These are phyloP conservation scores for Brachypodium distachyon DNA, from an alignment of 202 grass and related monocot genomes.

Conservation along the genomic window DNA sequence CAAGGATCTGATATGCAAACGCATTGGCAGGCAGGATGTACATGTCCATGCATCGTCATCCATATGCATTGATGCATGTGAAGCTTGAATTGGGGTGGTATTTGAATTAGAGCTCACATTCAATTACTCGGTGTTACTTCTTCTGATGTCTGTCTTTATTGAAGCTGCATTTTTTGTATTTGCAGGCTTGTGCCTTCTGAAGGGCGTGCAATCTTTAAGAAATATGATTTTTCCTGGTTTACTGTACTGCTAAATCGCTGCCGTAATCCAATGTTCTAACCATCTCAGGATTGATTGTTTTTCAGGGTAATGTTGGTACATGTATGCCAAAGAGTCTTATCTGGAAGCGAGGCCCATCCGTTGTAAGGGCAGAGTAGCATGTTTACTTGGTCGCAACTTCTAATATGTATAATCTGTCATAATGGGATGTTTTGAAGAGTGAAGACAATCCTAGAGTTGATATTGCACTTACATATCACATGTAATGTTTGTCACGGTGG, in stretches of 20 bases:
- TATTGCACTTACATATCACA: not conserved
- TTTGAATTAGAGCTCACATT: constrained; percentile 27
- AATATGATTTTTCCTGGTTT: constrained; percentile 4
- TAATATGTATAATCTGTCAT: not conserved
- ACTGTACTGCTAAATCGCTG: not conserved
- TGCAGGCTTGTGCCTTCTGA: constrained; percentile 45
- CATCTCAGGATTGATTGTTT: not conserved
- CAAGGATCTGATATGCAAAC: constrained; percentile 27
- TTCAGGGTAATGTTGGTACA: not conserved
- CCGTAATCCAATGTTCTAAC: not conserved
- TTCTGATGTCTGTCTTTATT: constrained; percentile 28
- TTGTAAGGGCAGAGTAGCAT: too few relatives aligned
- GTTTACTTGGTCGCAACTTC: not conserved
- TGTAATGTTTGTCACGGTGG: not conserved
- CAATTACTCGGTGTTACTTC: constrained; percentile 16
- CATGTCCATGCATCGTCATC: constrained; percentile 28
- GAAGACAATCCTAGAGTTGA: not conserved
- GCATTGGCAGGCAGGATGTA: constrained; percentile 46
- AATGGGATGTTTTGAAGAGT: not conserved
- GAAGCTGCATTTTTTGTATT: constrained; percentile 39
- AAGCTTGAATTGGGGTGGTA: constrained; percentile 35
- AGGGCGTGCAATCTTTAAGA: constrained; percentile 24
- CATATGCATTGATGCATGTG: constrained; percentile 35
- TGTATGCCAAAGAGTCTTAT: not conserved
- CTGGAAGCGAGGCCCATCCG: not conserved